These are phyloP conservation scores for Mortierella polycephala DNA, from an alignment of 371 early-diverging fungal genomes.

Conservation along the genomic window DNA sequence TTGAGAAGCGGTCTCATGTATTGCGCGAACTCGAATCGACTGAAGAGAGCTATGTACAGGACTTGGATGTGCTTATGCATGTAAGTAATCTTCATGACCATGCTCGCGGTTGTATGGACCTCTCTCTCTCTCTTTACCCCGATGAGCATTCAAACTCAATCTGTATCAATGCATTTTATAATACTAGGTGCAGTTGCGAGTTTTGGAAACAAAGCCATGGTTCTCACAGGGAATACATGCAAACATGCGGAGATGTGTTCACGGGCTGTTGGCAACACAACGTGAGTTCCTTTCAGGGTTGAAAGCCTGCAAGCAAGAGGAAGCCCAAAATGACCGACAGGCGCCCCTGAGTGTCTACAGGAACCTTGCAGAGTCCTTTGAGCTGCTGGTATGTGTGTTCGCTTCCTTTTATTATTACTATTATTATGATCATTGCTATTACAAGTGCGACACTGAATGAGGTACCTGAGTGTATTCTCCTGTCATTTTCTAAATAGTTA, in stretches of 20 bases:
- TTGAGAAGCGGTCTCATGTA: constrained; percentile 41
- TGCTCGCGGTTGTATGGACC: background rate
- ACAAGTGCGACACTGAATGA: background rate
- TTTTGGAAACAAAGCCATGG: constrained; percentile 34
- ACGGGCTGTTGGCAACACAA: constrained; percentile 19
- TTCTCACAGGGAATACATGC: constrained; percentile 23
- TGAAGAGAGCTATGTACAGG: constrained; percentile 43
- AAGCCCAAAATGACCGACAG: constrained; percentile 8
- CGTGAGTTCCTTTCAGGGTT: constrained; percentile 18
- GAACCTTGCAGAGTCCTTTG: constrained; percentile 19
- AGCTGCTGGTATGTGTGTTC: constrained; percentile 17
- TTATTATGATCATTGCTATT: background rate
- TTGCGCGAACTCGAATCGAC: constrained; percentile 40
- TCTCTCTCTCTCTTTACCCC: background rate
- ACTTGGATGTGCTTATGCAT: constrained; percentile 33
- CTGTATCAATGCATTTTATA: background rate
- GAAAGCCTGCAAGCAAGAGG: background rate
- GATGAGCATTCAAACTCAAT: too few relatives aligned
- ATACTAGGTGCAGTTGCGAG: constrained; percentile 28
- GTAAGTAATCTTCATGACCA: constrained; percentile 12
- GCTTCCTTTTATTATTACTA: background rate
- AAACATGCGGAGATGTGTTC: constrained; percentile 21
- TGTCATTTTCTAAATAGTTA: too few relatives aligned
- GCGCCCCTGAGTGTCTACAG: constrained; percentile 18
- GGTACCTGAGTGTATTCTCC: background rate